Base-by-base conservation (phyloP, 106 monocot genomes). In the Allium cepa region DNA sequence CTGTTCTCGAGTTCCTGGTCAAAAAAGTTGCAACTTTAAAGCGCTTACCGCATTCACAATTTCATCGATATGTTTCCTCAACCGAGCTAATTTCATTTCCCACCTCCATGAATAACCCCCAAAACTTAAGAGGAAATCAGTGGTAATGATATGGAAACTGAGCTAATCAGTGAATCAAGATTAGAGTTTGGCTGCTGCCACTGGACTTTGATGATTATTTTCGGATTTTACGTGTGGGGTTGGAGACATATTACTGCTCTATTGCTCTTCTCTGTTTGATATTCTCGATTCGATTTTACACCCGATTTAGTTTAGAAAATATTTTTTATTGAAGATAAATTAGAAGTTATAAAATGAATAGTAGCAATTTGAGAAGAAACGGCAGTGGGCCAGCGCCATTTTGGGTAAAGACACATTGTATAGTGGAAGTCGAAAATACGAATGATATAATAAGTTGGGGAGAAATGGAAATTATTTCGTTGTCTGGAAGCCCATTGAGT, bases 371-470 rank as follows among this genome's bases (percentile, higher is more conserved):
- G n/a, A n/a, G n/a, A n/a, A n/a, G n/a, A n/a, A 48, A 46, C 11
- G 22, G 8, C 11, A 13, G 12, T 12, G 77, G 72, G 10, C 82
- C 78, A 71, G 82, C 94, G 74, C 94, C 94, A 72, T 94, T 94
- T 70, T 62, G 90, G 77, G 56, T 60, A 57, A 94, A 90, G 82
- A 94, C 87, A 52, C 76, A 94, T 27, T 56, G 77, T 73, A 86
- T 94, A 74, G 90, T 94, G 76, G 94, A 94, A 69, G 84, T 87
- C 13, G 56, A 57, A 12, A 74, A 12, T 26, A 94, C 80, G 59
- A 72, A 90, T 66, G 86, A 87, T 9, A 84, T 94, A 69, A 84
- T 94, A 59, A 84, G 84, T 64, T 94, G 94, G n/a, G n/a, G n/a
- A n/a, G n/a, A n/a, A n/a, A n/a, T n/a, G n/a, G n/a, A n/a, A n/a